Base-by-base conservation (phyloP, 345 rosid genomes). In the Populus tremula region DNA sequence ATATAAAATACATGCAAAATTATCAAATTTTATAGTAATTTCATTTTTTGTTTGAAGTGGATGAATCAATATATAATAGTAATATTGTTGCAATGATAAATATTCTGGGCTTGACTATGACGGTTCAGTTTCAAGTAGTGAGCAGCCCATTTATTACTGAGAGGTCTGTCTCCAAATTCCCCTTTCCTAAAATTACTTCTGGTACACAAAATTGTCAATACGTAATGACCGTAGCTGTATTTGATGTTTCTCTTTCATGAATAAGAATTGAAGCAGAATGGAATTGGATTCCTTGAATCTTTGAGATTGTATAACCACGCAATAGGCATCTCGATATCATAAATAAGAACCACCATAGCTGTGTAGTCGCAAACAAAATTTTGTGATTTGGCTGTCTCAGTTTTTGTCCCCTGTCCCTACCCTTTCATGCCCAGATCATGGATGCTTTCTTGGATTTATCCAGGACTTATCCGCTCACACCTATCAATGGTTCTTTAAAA, bases 1-100 rank as follows among this genome's bases (percentile, higher is more conserved):
- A 20, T 29, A 38, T 9, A 45, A 50, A 77, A 81, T 64, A 23
- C 79, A 35, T 66, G 39, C 31, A 16, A 75, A 17, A 45, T 12
- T 45, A 45, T 45, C 50, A 45, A 14, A 45, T 67, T 47, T 20
- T 63, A 25, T 54, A 20, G 20, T 47, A 31, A 54, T 14, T 9
- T 8, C 47, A 17, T 31, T 39, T 21, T 33, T 76, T 35, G 50
- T 29, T 17, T 69, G 69, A 43, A 39, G 1, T 11, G 27, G 54
- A 53, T 67, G 72, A 69, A 61, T 36, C 66, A 14, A 38, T 27
- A 10, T 27, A 45, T 45, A 27, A 11, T 45, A 45, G 50, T 45
- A 45, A 45, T 12, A 45, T 4, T 45, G 5, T 45, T 45, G 50
- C 17, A 13, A 45, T 45, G 18, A 14, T 45, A 45, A 45, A 13